Evolutionary conservation across 2,329 filamentous ascomycete genomes (phyloP).

Genomic region (Parafenestella ontariensis): DNA sequence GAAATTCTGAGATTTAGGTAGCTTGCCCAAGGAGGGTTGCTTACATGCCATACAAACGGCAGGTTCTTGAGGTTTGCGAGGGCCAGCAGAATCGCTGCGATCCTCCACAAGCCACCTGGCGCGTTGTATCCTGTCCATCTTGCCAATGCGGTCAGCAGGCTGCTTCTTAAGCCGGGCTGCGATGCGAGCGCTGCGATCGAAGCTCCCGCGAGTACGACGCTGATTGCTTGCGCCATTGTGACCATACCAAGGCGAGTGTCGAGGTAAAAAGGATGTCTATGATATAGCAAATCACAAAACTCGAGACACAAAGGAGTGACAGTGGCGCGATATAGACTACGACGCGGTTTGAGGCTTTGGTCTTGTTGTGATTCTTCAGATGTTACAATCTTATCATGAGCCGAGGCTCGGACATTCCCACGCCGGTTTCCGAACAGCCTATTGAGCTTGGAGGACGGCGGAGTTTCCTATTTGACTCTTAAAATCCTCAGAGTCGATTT

Average conservation of each 20-base stretch:
- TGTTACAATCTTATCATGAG: constrained; percentile 1
- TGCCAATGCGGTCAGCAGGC: constrained; percentile 15
- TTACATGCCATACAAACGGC: constrained; percentile 78
- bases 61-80: constrained; percentile 74
- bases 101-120: constrained; percentile 45
- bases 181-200: constrained; percentile 32
- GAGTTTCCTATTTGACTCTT: not conserved
- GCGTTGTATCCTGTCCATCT: constrained; percentile 38
- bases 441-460: not conserved
- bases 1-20: too few relatives aligned
- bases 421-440: not conserved
- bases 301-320: not conserved
- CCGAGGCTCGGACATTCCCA: constrained; percentile 12
- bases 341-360: not conserved
- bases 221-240: constrained; percentile 26
- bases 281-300: not conserved
- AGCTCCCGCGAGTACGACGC: constrained; percentile 28
- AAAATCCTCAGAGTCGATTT: not conserved
- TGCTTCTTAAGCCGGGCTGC: constrained; percentile 27
- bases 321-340: not conserved
- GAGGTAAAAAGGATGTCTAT: not conserved
- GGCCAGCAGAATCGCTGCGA: constrained; percentile 42
- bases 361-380: not conserved
- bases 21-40: constrained; percentile 43
- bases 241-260: constrained; percentile 7